phyloP scores from a whole-genome alignment of 129 eudicot genomes.

The Saussurea involucrata region DNA sequence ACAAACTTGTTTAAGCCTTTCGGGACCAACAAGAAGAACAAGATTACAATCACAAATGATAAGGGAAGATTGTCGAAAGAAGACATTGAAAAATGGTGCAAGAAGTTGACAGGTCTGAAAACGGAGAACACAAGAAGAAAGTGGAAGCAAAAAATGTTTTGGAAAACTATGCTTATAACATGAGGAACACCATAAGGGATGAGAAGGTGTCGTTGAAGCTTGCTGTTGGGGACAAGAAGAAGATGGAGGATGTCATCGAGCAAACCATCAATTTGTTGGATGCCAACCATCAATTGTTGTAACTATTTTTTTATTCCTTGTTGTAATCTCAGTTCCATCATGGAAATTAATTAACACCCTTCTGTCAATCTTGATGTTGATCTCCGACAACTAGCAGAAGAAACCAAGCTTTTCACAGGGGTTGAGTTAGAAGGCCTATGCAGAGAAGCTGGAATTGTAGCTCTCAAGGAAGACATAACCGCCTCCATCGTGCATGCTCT shows the following conservation, averaged over 20 bases:
- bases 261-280: constrained; percentile 27
- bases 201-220: constrained; percentile 23
- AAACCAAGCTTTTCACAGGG: constrained; percentile 81
- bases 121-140: constrained; percentile 35
- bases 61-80: constrained; percentile 31
- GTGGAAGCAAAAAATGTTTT: constrained; percentile 27
- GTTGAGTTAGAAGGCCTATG: constrained; percentile 88
- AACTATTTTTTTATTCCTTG: constrained; percentile 17
- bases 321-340: constrained; percentile 28
- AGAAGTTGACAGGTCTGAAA: constrained; percentile 36
- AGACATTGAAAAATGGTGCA: constrained; percentile 41
- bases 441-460: constrained; percentile 82
- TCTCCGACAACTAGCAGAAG: constrained; percentile 67
- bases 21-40: constrained; percentile 32
- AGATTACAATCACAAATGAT: constrained; percentile 24
- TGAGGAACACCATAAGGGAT: constrained; percentile 33
- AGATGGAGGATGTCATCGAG: constrained; percentile 34
- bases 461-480: constrained; percentile 76
- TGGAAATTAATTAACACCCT: constrained; percentile 24
- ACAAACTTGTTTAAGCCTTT: too few relatives aligned
- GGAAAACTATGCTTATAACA: constrained; percentile 23
- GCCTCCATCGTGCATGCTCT: constrained; percentile 53
- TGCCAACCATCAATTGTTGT: constrained; percentile 28
- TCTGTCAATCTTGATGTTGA: constrained; percentile 45
- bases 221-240: constrained; percentile 14